These are phyloP conservation scores for Trichophyton mentagrophytes DNA, from an alignment of 2,329 filamentous ascomycete species.

Conservation along the genomic window DNA sequence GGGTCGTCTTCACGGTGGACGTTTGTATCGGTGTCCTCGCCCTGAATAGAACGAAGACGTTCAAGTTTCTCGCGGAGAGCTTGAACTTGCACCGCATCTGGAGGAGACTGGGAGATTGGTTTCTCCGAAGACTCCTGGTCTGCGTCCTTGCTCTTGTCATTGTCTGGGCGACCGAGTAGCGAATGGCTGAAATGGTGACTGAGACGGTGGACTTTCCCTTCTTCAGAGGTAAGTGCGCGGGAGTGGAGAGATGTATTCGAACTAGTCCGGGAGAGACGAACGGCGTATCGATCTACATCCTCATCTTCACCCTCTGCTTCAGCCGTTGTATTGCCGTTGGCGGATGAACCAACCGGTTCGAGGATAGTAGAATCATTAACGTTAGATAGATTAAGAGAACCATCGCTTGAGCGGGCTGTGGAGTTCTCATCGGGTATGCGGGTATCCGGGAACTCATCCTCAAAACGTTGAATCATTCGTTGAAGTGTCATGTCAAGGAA, in stretches of 20 bases:
- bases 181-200: slow-evolving; percentile 54
- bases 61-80: slow-evolving; percentile 34
- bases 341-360: slow-evolving; percentile 13
- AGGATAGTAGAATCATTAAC: slow-evolving; percentile 16
- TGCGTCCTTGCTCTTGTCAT: slow-evolving; percentile 17
- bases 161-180: slow-evolving; percentile 35
- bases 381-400: slow-evolving; percentile 23
- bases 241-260: slow-evolving; percentile 57
- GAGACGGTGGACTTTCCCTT: slow-evolving; percentile 57
- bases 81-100: slow-evolving; percentile 34
- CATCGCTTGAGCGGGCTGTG: slow-evolving; percentile 14
- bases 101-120: slow-evolving; percentile 22
- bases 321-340: slow-evolving; percentile 31
- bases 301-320: slow-evolving; percentile 28
- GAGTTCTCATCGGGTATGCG: slow-evolving; percentile 36
- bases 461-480: slow-evolving; percentile 87
- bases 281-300: slow-evolving; percentile 31
- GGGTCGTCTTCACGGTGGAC: slow-evolving; percentile 27
- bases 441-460: slow-evolving; percentile 90
- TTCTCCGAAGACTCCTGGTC: slow-evolving; percentile 30
- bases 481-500: slow-evolving; percentile 83
- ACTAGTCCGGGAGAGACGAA: slow-evolving; percentile 45
- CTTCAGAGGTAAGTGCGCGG: slow-evolving; percentile 52
- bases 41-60: slow-evolving; percentile 28
- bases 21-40: slow-evolving; percentile 15